Evolutionary conservation across 2,329 filamentous ascomycete species (phyloP).

Genomic region (Blumeria graminis): DNA sequence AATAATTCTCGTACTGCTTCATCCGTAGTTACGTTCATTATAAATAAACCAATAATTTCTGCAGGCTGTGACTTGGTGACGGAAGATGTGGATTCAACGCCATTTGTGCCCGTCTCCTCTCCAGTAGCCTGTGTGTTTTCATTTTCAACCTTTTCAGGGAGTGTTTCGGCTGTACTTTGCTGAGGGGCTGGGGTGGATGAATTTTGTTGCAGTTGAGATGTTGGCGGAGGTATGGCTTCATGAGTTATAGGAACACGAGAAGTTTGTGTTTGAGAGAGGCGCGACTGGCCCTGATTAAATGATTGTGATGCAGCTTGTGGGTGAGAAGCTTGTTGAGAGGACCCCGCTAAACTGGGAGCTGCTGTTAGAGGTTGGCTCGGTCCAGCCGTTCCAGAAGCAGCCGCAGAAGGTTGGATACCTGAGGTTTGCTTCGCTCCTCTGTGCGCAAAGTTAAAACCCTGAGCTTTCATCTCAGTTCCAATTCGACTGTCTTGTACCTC

Average conservation of each 20-base stretch:
- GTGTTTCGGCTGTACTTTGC: slow-evolving; percentile 14
- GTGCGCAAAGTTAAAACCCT: slow-evolving; percentile 98
- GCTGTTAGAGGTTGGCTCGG: slow-evolving; percentile 15
- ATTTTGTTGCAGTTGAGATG: slow-evolving; percentile 16
- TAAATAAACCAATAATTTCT: slow-evolving; percentile 57
- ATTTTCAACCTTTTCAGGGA: slow-evolving; percentile 22
- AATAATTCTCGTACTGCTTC: slow-evolving; percentile 68
- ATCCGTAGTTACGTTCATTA: slow-evolving; percentile 64
- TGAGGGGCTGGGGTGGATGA: slow-evolving; percentile 24
- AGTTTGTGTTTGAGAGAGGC: slow-evolving; percentile 11
- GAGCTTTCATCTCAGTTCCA: slow-evolving; percentile 93
- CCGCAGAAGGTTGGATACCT: slow-evolving; percentile 15
- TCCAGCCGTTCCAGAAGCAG: slow-evolving; percentile 14
- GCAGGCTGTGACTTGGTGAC: slow-evolving; percentile 38
- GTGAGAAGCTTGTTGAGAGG: slow-evolving; percentile 11
- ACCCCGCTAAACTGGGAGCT: slow-evolving; percentile 14
- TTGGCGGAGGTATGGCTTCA: slow-evolving; percentile 10
- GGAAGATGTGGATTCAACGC: slow-evolving; percentile 27
- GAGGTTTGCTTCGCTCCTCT: slow-evolving; percentile 57
- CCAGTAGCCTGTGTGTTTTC: slow-evolving; percentile 26
- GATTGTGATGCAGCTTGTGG: slow-evolving; percentile 10
- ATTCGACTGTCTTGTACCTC: slow-evolving; percentile 92
- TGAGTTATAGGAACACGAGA: slow-evolving; percentile 12
- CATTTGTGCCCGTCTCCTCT: slow-evolving; percentile 27
- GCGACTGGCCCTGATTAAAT: slow-evolving; percentile 11